Evolutionary conservation across 2,329 filamentous ascomycete genomes (phyloP).

Genomic region (Dichotomopilus funicola): DNA sequence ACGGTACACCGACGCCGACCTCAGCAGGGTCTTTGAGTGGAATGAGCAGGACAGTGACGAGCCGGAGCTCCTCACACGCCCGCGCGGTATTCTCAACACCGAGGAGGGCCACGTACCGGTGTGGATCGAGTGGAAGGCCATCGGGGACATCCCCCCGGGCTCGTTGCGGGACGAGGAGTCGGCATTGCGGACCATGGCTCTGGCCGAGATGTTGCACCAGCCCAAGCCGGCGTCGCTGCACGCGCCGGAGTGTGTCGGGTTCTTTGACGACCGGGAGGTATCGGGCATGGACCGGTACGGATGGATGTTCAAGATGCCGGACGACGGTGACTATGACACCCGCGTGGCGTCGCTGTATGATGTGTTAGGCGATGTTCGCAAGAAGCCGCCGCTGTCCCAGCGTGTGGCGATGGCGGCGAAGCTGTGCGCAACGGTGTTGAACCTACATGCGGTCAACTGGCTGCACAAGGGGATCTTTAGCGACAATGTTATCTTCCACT

Average conservation of each 20-base stretch:
- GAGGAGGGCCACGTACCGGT: slow-evolving; percentile 15
- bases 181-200: slow-evolving; percentile 18
- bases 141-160: slow-evolving; percentile 9
- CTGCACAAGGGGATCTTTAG: slow-evolving; percentile 47
- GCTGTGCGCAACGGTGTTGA: slow-evolving; percentile 23
- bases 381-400: slow-evolving; percentile 17
- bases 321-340: slow-evolving; percentile 12
- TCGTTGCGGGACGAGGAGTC: slow-evolving; percentile 16
- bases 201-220: slow-evolving; percentile 23
- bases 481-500: slow-evolving; percentile 43
- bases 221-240: slow-evolving; percentile 19
- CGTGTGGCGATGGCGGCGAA: slow-evolving; percentile 17
- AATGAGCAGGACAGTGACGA: slow-evolving; percentile 11
- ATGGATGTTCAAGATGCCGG: slow-evolving; percentile 22
- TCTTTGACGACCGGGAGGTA: slow-evolving; percentile 21
- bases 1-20: slow-evolving; percentile 5
- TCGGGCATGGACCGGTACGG: slow-evolving; percentile 14
- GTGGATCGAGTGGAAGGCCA: slow-evolving; percentile 24
- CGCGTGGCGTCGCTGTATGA: slow-evolving; percentile 16
- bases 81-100: slow-evolving; percentile 15
- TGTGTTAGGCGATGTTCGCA: slow-evolving; percentile 7
- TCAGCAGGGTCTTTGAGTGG: slow-evolving; percentile 14
- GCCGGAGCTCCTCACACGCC: slow-evolving; percentile 11
- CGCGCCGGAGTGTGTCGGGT: slow-evolving; percentile 22
- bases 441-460: slow-evolving; percentile 47